Conservation (phyloP, 495 filamentous ascomycete genomes). For the Stereocaulon alpinum region DNA sequence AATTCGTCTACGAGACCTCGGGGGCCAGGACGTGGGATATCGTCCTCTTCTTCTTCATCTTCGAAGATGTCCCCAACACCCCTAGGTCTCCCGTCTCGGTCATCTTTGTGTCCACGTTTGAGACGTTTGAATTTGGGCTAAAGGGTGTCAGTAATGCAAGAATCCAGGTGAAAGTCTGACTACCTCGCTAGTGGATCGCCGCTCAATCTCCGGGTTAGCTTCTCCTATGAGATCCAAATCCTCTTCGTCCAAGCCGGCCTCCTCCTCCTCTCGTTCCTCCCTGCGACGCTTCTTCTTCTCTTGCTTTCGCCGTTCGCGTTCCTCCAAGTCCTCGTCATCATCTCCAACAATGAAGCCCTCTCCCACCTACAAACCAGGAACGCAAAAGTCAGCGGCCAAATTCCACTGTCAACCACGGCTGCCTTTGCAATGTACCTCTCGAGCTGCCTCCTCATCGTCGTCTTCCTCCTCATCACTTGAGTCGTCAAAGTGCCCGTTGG, state of each 20-base stretch:
- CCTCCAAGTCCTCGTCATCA: conserved; percentile 73
- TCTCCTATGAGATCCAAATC: conserved; percentile 91
- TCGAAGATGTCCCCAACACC: conserved; percentile 89
- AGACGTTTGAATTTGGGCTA: conserved; percentile 90
- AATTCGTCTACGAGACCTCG: conserved; percentile 69
- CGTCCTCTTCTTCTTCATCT: conserved; percentile 73
- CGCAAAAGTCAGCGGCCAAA: background rate
- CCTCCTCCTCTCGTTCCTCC: conserved; percentile 68
- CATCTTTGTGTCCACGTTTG: conserved; percentile 82
- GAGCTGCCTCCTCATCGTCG: conserved; percentile 74
- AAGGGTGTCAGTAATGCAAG: conserved; percentile 14
- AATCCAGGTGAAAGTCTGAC: conserved; percentile 11
- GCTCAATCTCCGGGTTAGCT: conserved; percentile 56
- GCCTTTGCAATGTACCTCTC: conserved; percentile 31
- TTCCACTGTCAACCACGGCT: background rate
- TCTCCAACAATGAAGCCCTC: conserved; percentile 97
- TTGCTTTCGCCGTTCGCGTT: conserved; percentile 49
- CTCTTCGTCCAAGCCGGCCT: conserved; percentile 86
- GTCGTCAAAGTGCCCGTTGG: conserved; percentile 52
- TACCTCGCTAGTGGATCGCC: conserved; percentile 54
- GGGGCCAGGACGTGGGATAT: conserved; percentile 41
- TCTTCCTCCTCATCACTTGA: conserved; percentile 95
- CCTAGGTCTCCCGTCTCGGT: conserved; percentile 48
- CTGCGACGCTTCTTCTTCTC: conserved; percentile 61
- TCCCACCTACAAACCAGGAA: conserved; percentile 46